These are phyloP conservation scores for Lactuca sativa DNA, from an alignment of 129 eudicot genomes.

Conservation along the genomic window DNA sequence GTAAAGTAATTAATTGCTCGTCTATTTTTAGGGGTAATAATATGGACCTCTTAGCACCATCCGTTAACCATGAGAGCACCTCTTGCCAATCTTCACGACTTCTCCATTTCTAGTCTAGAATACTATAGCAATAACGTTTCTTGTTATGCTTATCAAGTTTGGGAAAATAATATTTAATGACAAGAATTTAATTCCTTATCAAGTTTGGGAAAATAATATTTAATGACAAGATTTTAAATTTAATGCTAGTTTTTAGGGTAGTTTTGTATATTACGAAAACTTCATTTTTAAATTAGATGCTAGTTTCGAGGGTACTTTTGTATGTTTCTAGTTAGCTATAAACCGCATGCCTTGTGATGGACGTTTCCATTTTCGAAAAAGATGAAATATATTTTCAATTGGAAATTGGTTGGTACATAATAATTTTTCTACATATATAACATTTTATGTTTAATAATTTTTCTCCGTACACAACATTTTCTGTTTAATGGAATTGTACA, in stretches of 20 bases:
- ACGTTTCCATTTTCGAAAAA: no score
- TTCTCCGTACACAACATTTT: no score
- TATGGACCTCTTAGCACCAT: constrained; percentile 7
- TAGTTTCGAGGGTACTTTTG: background rate
- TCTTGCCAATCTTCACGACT: background rate
- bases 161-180: background rate
- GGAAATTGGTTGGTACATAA: no score
- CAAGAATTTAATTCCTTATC: constrained; percentile 4
- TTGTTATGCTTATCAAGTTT: background rate
- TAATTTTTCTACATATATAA: no score
- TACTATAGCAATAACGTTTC: background rate
- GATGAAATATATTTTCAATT: no score
- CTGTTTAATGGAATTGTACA: no score
- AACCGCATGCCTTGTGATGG: no score
- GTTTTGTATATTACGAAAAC: background rate
- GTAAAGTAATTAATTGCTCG: background rate
- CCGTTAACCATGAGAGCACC: constrained; percentile 8
- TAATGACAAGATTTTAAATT: background rate
- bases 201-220: background rate
- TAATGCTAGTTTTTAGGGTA: background rate
- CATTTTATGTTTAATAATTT: no score
- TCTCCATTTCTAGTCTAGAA: constrained; percentile 5
- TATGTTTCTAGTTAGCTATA: no score
- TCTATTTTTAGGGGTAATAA: constrained; percentile 20
- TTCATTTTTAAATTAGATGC: background rate